Base-by-base conservation (phyloP, 768 basidiomycete species). In the Pleurotus platypus region DNA sequence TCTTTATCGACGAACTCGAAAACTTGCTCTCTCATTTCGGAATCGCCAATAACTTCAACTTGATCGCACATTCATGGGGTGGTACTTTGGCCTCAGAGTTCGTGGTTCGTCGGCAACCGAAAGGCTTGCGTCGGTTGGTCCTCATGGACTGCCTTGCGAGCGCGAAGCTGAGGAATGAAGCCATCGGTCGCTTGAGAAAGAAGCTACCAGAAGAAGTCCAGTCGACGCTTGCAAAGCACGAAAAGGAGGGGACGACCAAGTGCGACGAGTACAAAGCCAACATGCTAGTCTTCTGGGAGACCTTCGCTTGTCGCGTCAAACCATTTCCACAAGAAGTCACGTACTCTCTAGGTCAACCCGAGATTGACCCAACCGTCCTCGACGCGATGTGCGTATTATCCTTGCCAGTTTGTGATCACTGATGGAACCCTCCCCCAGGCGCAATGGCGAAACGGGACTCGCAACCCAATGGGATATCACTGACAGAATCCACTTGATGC, bases 31-130 rank as follows among this genome's bases (percentile, higher is more conserved):
- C 58, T 12, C 68, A 79, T 61, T 67, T 83, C 54, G 70, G 64
- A 5, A 76, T 82, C 54, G 59, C 61, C 12, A 67, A 64, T 46
- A 64, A 75, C 43, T 84, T 72, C 59, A 67, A 76, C 57, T 50
- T 83, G 5, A 58, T 78, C 9, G 83, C 80, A 2, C 80, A 85
- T 26, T 81, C 80, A 12, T 83, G 68, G 45, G 73, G 71, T n/a
- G 75, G 71, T 40, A 66, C 63, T 16, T 58, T 63, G 35, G 55
- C 45, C 8, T 56, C 46, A 8, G 55, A 54, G 37, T 54, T 54
- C 27, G 24, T 54, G 20, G 39, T 54, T 54, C 51, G 51, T 38
- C 39, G 51, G 15, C 66, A 66, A 24, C 71, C 75, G 2, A 49
- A 56, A n/a, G 72, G 75, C 1, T 63, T 75, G 42, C 64, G 64